phyloP scores from a whole-genome alignment of 177 flowering plant species.

The Vitis hybrid region DNA sequence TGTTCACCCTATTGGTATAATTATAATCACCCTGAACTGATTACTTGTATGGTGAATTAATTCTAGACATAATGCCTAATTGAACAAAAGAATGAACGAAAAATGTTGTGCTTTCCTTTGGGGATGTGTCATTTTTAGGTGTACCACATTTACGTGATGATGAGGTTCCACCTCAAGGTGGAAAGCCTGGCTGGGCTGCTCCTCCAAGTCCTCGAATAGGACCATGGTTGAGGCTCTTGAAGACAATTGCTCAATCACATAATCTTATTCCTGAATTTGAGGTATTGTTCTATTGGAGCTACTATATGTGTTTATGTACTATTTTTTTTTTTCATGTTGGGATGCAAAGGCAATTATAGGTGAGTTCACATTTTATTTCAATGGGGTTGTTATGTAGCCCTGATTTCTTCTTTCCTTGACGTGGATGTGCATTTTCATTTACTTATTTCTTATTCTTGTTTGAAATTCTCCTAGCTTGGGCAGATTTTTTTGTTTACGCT shows the following conservation, averaged over 20 bases:
- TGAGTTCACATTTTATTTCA: no score
- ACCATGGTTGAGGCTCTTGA: constrained; percentile 69
- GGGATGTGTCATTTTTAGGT: constrained; percentile 27
- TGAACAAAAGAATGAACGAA: background rate
- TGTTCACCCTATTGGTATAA: constrained; percentile 47
- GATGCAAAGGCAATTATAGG: no score
- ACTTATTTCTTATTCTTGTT: no score
- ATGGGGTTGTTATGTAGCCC: no score
- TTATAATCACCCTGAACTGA: background rate
- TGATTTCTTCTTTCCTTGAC: no score
- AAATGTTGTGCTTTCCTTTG: no score
- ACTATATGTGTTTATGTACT: background rate
- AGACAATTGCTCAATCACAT: constrained; percentile 47
- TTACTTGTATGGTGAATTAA: background rate
- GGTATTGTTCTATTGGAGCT: constrained; percentile 29
- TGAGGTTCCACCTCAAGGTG: constrained; percentile 59
- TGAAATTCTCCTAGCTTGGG: no score
- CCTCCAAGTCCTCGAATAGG: constrained; percentile 71
- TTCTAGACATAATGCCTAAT: background rate
- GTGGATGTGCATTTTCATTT: no score
- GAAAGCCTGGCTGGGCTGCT: constrained; percentile 88
- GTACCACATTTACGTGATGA: constrained; percentile 66
- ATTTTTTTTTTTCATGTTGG: no score
- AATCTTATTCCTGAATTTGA: constrained; percentile 73
- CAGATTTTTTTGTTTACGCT: no score